Percentiles rank a stretch among this genome's conserved stretches.
phyloP scores from a whole-genome alignment of 192 early-diverging fungal species.

The Glomus cerebriforme region DNA sequence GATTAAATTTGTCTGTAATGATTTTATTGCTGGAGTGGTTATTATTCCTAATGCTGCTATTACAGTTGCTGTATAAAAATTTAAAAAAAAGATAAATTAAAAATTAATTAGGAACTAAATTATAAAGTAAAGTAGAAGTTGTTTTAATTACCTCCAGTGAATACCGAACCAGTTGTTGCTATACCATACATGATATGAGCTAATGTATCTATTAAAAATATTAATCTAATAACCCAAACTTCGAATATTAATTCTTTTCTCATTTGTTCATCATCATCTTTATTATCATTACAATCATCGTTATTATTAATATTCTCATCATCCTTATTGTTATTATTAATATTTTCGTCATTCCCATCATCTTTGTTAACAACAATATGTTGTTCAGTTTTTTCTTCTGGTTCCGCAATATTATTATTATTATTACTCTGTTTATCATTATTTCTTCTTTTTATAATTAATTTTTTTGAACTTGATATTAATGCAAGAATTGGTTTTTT shows the following conservation, averaged over 20 bases:
- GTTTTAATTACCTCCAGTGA: constrained; percentile 12
- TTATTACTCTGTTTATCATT: no score
- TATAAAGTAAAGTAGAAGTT: neutral
- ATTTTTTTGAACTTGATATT: neutral
- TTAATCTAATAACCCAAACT: constrained; percentile 45
- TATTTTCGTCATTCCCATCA: neutral
- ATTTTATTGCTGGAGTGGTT: constrained; percentile 41
- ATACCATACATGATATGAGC: constrained; percentile 40
- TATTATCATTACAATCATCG: no score
- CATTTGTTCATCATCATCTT: neutral
- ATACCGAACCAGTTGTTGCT: constrained; percentile 21
- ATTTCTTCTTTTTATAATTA: neutral
- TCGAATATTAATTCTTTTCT: constrained; percentile 39
- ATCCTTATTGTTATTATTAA: neutral
- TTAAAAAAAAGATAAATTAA: constrained; percentile 7
- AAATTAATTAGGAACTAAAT: neutral
- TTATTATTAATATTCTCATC: no score
- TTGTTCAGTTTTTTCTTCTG: neutral
- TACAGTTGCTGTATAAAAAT: constrained; percentile 28
- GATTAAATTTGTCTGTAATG: constrained; percentile 49
- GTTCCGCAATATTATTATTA: no score
- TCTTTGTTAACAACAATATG: neutral
- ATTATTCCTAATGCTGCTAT: constrained; percentile 44
- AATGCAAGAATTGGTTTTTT: neutral
- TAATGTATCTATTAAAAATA: constrained; percentile 37